Evolutionary conservation across 306 rosid genomes (phyloP).

Genomic region (Lathyrus sativus): DNA sequence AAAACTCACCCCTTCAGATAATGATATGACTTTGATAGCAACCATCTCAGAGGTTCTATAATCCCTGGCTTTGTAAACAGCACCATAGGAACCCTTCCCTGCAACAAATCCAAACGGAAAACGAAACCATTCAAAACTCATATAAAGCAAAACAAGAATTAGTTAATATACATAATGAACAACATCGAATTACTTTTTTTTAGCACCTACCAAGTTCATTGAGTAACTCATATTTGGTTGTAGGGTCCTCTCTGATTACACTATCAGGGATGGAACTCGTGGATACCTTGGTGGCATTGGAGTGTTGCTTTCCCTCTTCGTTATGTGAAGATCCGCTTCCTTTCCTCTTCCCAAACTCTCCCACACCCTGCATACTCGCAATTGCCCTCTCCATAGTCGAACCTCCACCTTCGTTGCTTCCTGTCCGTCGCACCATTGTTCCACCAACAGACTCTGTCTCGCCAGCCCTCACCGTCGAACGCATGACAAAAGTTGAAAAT

Average conservation of each 20-base stretch:
- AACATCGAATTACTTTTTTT: slow-evolving; percentile 4
- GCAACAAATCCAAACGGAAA: slow-evolving; percentile 24
- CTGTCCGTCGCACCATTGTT: slow-evolving; percentile 59
- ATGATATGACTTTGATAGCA: slow-evolving; percentile 91
- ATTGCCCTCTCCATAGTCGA: slow-evolving; percentile 86
- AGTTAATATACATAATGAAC: slow-evolving; percentile 15
- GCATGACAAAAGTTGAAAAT: slow-evolving; percentile 76
- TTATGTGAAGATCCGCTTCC: slow-evolving; percentile 61
- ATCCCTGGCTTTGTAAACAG: slow-evolving; percentile 97
- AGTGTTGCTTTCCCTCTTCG: slow-evolving; percentile 63
- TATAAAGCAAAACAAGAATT: slow-evolving; percentile 1
- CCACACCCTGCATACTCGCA: slow-evolving; percentile 88
- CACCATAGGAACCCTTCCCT: slow-evolving; percentile 99
- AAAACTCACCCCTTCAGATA: slow-evolving; percentile 80
- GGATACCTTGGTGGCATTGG: slow-evolving; percentile 59
- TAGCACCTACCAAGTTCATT: slow-evolving; percentile 82
- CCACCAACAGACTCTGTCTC: slow-evolving; percentile 72
- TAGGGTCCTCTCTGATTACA: slow-evolving; percentile 88
- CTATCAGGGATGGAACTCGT: slow-evolving; percentile 92
- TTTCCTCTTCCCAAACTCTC: slow-evolving; percentile 72
- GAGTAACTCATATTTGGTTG: slow-evolving; percentile 84
- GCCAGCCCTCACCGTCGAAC: slow-evolving; percentile 49
- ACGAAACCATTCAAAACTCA: not conserved
- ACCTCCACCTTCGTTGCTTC: slow-evolving; percentile 30
- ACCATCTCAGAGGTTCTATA: slow-evolving; percentile 87